Evolutionary conservation across 1,284 basidiomycete species (phyloP), one percentile per base, ranked within the genome.

Genomic region (Athelia sp.): DNA sequence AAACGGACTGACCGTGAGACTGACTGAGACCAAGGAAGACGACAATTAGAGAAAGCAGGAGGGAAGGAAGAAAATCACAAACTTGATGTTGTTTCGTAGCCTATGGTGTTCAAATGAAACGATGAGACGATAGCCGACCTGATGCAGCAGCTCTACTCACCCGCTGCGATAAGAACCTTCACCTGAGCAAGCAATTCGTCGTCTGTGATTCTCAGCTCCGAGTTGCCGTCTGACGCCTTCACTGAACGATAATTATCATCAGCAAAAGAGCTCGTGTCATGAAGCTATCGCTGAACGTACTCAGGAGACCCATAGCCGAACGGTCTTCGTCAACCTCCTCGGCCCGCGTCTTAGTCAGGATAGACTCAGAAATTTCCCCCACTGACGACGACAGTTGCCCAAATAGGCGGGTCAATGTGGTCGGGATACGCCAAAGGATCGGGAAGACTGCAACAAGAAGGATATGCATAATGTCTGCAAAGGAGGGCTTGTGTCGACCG

Each of bases 141-240:
- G 36, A 17, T 6, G 8, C 36, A n/a, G 9, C n/a, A n/a, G n/a
- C n/a, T 40, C 15, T 8, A 21, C 36, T n/a, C n/a, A 21, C 19
- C n/a, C 19, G 19, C 36, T 17, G n/a, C 44, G 47, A 50, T 3
- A 43, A 15, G 19, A 34, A 6, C 17, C 26, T 38, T 10, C 18
- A 59, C 53, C 67, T 84, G 80, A 1, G 84, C 81, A 38, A 83
- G 55, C 17, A 90, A 78, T 59, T 92, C 90, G 18, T 82, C 79
- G 46, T 80, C 72, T 2, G 79, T 74, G 72, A 90, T 72, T 36
- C 67, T 69, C 45, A 78, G 59, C 19, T 64, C 66, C 0, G 69
- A 62, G 21, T 65, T 66, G 1, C 62, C 57, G 46, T 58, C 63
- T 58, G 82, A 77, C 1, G 78, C 77, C 55, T 77, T 80, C 38